phyloP scores from a whole-genome alignment of 257 asterid genomes.

The Verbena officinalis region DNA sequence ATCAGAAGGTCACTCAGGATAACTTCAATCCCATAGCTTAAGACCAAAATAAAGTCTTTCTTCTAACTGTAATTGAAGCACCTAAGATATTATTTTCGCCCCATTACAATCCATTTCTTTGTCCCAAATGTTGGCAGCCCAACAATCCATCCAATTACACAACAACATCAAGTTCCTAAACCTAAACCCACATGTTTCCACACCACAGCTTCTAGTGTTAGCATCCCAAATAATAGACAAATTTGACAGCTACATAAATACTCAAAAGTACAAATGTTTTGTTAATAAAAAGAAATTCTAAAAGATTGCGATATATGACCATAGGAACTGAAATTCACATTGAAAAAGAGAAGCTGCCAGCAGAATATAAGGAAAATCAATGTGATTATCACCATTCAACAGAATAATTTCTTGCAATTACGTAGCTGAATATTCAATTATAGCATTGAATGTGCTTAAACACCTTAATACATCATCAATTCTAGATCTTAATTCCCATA shows the following conservation, averaged over 20 bases:
- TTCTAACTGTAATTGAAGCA: neutral
- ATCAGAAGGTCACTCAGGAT: neutral
- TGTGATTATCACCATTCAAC: too few relatives aligned
- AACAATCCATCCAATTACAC: too few relatives aligned
- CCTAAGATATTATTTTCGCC: neutral
- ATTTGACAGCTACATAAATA: neutral
- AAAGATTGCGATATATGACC: neutral
- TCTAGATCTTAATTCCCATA: neutral
- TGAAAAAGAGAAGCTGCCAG: neutral
- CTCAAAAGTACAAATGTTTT: neutral
- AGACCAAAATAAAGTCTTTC: neutral
- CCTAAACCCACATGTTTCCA: neutral
- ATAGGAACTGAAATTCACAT: neutral
- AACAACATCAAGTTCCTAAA: too few relatives aligned
- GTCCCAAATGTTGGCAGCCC: neutral
- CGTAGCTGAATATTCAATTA: neutral
- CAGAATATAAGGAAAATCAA: neutral
- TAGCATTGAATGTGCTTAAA: neutral
- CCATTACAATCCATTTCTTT: neutral
- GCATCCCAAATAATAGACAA: neutral
- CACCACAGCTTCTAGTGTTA: neutral
- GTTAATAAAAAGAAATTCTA: neutral
- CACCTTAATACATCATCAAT: neutral
- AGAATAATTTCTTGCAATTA: neutral
- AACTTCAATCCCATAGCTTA: neutral